Percentiles rank a stretch among this genome's conserved stretches.
phyloP scores from a whole-genome alignment of 2,329 filamentous ascomycete species.

The Sporothrix phasma region DNA sequence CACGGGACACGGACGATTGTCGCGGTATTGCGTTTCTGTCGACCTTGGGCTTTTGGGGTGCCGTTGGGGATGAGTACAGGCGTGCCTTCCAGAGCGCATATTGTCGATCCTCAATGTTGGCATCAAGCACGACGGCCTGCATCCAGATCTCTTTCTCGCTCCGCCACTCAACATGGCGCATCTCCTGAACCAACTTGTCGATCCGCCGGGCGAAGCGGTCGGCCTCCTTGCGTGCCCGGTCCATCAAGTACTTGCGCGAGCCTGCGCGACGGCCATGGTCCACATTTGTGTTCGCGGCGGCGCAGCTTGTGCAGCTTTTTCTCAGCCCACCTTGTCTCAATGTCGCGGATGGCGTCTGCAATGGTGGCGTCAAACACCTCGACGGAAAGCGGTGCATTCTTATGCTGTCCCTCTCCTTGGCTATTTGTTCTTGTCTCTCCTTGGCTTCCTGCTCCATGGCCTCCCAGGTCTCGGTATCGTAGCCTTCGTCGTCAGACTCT shows the following conservation, averaged over 20 bases:
- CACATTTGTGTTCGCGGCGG: conserved; percentile 52
- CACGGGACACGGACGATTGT: neutral
- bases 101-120: conserved; percentile 53
- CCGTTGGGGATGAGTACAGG: conserved; percentile 29
- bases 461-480: conserved; percentile 29
- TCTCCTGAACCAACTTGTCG: conserved; percentile 41
- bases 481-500: conserved; percentile 39
- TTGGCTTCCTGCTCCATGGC: conserved; percentile 52
- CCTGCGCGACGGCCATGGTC: conserved; percentile 41
- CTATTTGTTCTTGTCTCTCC: conserved; percentile 22
- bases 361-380: conserved; percentile 45
- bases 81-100: conserved; percentile 39
- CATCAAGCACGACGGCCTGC: conserved; percentile 51
- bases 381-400: conserved; percentile 27
- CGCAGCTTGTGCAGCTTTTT: conserved; percentile 46
- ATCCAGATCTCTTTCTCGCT: conserved; percentile 41
- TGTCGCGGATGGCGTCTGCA: conserved; percentile 43
- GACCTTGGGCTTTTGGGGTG: conserved; percentile 13
- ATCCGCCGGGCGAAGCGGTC: conserved; percentile 42
- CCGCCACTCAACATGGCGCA: conserved; percentile 42
- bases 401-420: conserved; percentile 12
- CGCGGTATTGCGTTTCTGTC: neutral
- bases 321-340: conserved; percentile 47
- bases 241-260: conserved; percentile 34
- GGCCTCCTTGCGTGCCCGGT: conserved; percentile 33